Percentiles rank a stretch among this genome's conserved stretches.
These are phyloP conservation scores for Debaryomyces nepalensis DNA, from an alignment of 1,139 yeast species.

Conservation along the genomic window DNA sequence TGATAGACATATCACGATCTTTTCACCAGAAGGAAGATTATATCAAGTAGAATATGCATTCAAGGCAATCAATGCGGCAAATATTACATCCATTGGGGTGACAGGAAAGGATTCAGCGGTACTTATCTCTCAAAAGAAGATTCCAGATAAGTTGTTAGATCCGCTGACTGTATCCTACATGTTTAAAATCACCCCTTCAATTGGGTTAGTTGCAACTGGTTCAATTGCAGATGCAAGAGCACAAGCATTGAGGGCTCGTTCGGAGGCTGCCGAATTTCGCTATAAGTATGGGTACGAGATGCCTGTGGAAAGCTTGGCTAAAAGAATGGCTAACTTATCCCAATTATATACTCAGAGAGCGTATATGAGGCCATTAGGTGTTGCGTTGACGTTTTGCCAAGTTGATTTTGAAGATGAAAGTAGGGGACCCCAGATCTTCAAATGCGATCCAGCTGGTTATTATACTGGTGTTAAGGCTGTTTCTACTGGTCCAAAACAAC, in stretches of 20 bases:
- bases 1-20: slow-evolving; percentile 97
- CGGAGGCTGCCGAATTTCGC: slow-evolving; percentile 93
- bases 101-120: slow-evolving; percentile 91
- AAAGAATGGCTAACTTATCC: slow-evolving; percentile 92
- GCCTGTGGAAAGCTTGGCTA: slow-evolving; percentile 93
- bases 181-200: slow-evolving; percentile 76
- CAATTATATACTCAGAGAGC: slow-evolving; percentile 98
- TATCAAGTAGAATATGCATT: slow-evolving; percentile 98
- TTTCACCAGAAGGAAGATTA: slow-evolving; percentile 97
- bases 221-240: slow-evolving; percentile 96
- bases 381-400: slow-evolving; percentile 84
- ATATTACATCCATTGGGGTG: slow-evolving; percentile 85
- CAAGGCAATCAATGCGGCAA: slow-evolving; percentile 93
- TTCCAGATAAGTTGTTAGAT: slow-evolving; percentile 92
- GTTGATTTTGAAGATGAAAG: slow-evolving; percentile 75
- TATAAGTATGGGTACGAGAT: slow-evolving; percentile 95
- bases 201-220: slow-evolving; percentile 94
- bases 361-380: slow-evolving; percentile 98
- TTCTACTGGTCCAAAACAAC: slow-evolving; percentile 96
- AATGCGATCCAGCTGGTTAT: slow-evolving; percentile 98
- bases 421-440: slow-evolving; percentile 86
- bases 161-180: slow-evolving; percentile 83
- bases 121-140: slow-evolving; percentile 90
- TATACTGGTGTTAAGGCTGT: slow-evolving; percentile 90
- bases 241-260: slow-evolving; percentile 85